Evolutionary conservation across 148 eudicot species (phyloP).

Genomic region (Rhododendron mucronatum): DNA sequence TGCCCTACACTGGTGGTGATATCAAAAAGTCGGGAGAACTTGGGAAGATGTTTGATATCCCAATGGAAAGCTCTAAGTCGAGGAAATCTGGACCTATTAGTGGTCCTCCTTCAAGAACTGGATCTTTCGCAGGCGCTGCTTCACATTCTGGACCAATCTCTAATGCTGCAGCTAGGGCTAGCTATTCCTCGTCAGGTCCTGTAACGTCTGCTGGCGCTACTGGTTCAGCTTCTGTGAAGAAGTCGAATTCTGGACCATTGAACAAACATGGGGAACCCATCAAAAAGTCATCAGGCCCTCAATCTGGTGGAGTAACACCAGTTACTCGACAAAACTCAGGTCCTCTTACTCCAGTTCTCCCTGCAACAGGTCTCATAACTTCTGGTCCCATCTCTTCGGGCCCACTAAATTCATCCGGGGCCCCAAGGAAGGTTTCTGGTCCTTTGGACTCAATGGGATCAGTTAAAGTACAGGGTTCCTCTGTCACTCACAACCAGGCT

Average conservation of each 20-base stretch:
- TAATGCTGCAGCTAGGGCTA: constrained; percentile 33
- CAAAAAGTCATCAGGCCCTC: constrained; percentile 48
- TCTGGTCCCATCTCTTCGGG: constrained; percentile 90
- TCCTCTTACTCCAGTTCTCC: constrained; percentile 74
- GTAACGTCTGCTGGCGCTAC: constrained; percentile 45
- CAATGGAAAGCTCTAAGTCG: constrained; percentile 67
- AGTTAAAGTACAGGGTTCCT: constrained; percentile 49
- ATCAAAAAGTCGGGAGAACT: constrained; percentile 91
- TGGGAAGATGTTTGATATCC: constrained; percentile 90
- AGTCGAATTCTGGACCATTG: constrained; percentile 84
- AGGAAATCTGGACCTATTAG: constrained; percentile 85
- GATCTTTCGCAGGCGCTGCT: constrained; percentile 71
- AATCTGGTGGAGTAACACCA: constrained; percentile 44
- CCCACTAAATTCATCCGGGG: constrained; percentile 85
- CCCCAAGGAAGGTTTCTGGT: constrained; percentile 78
- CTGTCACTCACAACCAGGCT: constrained; percentile 61
- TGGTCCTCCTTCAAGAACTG: constrained; percentile 69
- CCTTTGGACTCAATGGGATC: constrained; percentile 62
- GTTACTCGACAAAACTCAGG: constrained; percentile 54
- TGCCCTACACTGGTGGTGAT: constrained; percentile 96
- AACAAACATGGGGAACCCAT: constrained; percentile 64
- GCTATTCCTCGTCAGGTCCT: constrained; percentile 28
- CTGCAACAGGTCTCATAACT: constrained; percentile 84
- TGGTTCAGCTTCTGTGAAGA: constrained; percentile 59
- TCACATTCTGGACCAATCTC: constrained; percentile 72